Evolutionary conservation across 805 yeast species (phyloP), one percentile per base, ranked within the genome.

Genomic region (Zygoascus biomembranicola): DNA sequence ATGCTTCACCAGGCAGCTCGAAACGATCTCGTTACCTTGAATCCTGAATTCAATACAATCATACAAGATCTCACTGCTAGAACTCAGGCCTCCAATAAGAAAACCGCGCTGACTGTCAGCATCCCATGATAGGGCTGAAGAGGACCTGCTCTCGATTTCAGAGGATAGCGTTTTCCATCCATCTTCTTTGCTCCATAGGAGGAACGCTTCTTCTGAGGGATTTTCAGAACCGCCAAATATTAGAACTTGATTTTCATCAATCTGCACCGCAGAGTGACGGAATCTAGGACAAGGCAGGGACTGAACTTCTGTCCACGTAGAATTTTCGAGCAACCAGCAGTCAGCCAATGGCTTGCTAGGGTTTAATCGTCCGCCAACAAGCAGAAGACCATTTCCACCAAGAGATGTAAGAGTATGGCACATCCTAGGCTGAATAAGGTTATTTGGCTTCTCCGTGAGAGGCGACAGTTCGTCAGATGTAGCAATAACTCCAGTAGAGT

Each of bases 301-400:
- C 0, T 64, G 63, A 1, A 69, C 56, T 45, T 62, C 52, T 1
- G 44, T 50, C 89, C 89, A 84, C 3, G 50, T 37, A 13, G 58
- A 61, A 11, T 31, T 32, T 2, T 5, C 49, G 43, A 75, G 61
- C 3, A 65, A 50, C 80, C 81, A 80, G 32, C 70, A 62, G 48
- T 79, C 84, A 5, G 60, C 32, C 23, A 78, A 63, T 0, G 72
- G 68, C 9, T 66, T 63, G 2, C 77, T 75, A 0, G 95, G 95
- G 1, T 80, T 74, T 1, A 75, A 67, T 56, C 95, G 74, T 2
- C 95, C 95, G 2, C 94, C 95, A 35, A 79, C 67, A 2, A 84
- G 56, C 1, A 83, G 52, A 0, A 70, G 44, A 0, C 60, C 62
- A n/a, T 13, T 9, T 3, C 6, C 32, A 13, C 13, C 4, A 0